Percentiles rank a stretch among this genome's conserved stretches.
These are phyloP conservation scores for Rhizophlyctis rosea DNA, from an alignment of 192 early-diverging fungal genomes.

Conservation along the genomic window DNA sequence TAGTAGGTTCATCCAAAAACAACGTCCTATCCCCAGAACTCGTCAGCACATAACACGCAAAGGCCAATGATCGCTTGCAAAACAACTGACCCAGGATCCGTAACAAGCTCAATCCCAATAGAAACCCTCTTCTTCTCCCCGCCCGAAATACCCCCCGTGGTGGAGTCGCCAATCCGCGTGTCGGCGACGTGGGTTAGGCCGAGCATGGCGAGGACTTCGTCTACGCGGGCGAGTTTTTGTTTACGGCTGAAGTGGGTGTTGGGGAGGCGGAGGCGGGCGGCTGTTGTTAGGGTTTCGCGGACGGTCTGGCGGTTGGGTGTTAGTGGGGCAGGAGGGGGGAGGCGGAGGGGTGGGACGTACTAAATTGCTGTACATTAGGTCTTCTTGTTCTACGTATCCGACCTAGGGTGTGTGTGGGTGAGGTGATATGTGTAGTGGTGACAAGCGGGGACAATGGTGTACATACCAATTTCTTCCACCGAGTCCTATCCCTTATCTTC, in stretches of 20 bases:
- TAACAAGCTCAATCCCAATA: slow-evolving; percentile 80
- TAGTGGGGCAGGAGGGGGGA: too few relatives aligned
- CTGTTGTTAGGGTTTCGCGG: slow-evolving; percentile 42
- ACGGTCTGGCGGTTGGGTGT: slow-evolving; percentile 79
- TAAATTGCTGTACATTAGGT: slow-evolving; percentile 45
- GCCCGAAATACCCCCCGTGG: slow-evolving; percentile 54
- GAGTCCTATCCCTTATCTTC: slow-evolving; percentile 34
- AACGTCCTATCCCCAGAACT: slow-evolving; percentile 24
- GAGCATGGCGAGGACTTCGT: slow-evolving; percentile 31
- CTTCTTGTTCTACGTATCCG: slow-evolving; percentile 51
- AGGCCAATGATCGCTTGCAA: slow-evolving; percentile 55
- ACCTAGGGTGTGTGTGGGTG: too few relatives aligned
- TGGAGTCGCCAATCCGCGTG: slow-evolving; percentile 48
- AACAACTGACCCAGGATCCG: slow-evolving; percentile 40
- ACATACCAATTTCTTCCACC: slow-evolving; percentile 4
- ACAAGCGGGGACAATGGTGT: too few relatives aligned
- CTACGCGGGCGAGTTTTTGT: slow-evolving; percentile 32
- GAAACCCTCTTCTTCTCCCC: slow-evolving; percentile 68
- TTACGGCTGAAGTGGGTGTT: slow-evolving; percentile 29
- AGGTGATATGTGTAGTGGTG: too few relatives aligned
- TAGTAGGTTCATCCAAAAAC: slow-evolving; percentile 71
- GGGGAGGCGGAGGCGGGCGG: slow-evolving; percentile 39
- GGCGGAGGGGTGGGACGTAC: slow-evolving; percentile 27
- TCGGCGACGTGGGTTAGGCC: slow-evolving; percentile 41
- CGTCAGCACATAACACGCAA: slow-evolving; percentile 31